Base-by-base conservation (phyloP, 2,329 filamentous ascomycete genomes). In the Simplicillium sp. region DNA sequence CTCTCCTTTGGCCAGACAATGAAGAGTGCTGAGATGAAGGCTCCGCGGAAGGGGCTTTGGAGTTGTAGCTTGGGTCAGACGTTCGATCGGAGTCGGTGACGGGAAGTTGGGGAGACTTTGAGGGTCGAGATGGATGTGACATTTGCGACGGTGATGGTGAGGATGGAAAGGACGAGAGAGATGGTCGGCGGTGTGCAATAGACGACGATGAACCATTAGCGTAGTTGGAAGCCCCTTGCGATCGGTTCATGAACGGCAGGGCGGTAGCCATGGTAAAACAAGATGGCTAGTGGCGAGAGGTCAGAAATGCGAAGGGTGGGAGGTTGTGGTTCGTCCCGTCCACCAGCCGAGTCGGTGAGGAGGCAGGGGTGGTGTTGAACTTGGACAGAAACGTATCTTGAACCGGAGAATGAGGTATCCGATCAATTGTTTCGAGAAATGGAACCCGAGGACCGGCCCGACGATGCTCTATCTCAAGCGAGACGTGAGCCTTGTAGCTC, bases 101-200 rank as follows among this genome's bases (percentile, higher is more conserved):
- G 45, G 64, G 65, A 40, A 66, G 69, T 38, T 76, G 69, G 40
- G 76, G 75, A 35, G 75, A 78, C 54, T 67, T 70, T 37, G 73
- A 65, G 35, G 73, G 71, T 44, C 72, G 68, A 44, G 65, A 72
- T 53, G 55, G 57, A 50, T 67, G 66, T 41, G 75, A 78, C 66
- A 77, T 73, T 53, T 75, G 67, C 41, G 75, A 79, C 38, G 69
- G 65, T 36, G 74, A 73, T 43, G 74, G 68, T 38, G 77, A 75
- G 11, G 73, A 71, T 44, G 77, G 74, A 53, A 82, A 77, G 34
- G 79, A 82, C 18, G 78, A 75, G 37, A 83, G 63, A n/a, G 80
- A 84, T 34, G 73, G 70, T 52, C 71, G 63, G 50, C 56, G 56
- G 34, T 54, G 54, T 34, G 35, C 37, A 15, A 38, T 41, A 12